phyloP scores from a whole-genome alignment of 2,329 filamentous ascomycete species.

The Trichoderma sp. region DNA sequence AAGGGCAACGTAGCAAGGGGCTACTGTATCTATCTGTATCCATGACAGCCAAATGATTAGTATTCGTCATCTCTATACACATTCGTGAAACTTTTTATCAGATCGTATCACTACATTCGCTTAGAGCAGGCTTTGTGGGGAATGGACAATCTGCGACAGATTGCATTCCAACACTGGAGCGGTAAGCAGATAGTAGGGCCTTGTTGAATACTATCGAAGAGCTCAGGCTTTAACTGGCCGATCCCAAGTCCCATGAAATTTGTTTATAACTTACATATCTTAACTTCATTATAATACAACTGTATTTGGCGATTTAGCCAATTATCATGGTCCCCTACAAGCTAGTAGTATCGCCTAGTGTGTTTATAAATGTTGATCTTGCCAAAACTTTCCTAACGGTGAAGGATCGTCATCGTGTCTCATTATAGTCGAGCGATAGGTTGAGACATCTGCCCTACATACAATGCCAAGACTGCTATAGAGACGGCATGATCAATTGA shows the following conservation, averaged over 20 bases:
- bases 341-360: not conserved
- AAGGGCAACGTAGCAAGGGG: no score
- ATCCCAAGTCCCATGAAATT: accelerated
- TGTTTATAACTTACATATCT: not conserved
- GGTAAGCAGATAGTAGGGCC: not conserved
- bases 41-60: not conserved
- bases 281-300: not conserved
- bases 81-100: not conserved
- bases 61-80: not conserved
- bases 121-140: not conserved
- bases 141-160: not conserved
- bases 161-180: not conserved
- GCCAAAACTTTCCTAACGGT: not conserved
- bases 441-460: not conserved
- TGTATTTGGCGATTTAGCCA: not conserved
- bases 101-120: not conserved
- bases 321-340: not conserved
- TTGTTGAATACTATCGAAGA: not conserved
- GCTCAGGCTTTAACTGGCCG: not conserved
- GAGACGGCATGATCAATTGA: not conserved
- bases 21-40: not conserved
- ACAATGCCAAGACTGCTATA: not conserved
- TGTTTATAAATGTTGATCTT: not conserved
- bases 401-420: not conserved
- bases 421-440: not conserved